A percentile compares a stretch with the other conserved stretches of the same genome.
These are phyloP conservation scores for Leccinum variicolor DNA, from an alignment of 768 basidiomycete species.

Conservation along the genomic window DNA sequence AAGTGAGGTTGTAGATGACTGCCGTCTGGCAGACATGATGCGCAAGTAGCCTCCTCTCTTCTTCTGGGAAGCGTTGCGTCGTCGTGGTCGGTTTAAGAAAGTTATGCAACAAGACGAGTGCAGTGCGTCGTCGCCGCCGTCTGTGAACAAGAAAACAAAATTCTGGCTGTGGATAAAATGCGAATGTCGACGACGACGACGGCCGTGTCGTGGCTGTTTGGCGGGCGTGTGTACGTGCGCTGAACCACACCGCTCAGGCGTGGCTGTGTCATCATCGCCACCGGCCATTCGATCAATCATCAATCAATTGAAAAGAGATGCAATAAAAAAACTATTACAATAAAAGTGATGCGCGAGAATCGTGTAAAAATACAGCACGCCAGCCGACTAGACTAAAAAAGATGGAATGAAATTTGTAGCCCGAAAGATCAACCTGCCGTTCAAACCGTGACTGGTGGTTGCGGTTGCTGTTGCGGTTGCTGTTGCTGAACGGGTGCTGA, in stretches of 20 bases:
- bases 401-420: background rate
- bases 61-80: slow-evolving; percentile 1
- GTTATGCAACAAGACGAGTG: slow-evolving; percentile 14
- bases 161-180: background rate
- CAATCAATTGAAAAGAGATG: background rate
- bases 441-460: background rate
- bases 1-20: slow-evolving; percentile 79
- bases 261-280: slow-evolving; percentile 17
- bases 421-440: background rate
- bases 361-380: background rate
- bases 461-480: background rate
- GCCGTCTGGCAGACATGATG: slow-evolving; percentile 70
- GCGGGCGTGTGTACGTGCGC: slow-evolving; percentile 2
- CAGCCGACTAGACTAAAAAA: background rate
- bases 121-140: slow-evolving; percentile 6
- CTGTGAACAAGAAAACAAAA: background rate
- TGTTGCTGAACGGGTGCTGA: no score
- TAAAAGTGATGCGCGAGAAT: background rate
- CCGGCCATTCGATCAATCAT: background rate
- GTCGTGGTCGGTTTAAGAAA: slow-evolving; percentile 9
- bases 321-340: background rate
- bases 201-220: slow-evolving; percentile 1
- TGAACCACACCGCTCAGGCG: slow-evolving; percentile 6
- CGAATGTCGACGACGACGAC: background rate
- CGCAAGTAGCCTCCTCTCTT: slow-evolving; percentile 7